Evolutionary conservation across 202 grass and related monocot genomes (phyloP), one percentile per base, ranked within the genome.

Genomic region (Carex arenaria): DNA sequence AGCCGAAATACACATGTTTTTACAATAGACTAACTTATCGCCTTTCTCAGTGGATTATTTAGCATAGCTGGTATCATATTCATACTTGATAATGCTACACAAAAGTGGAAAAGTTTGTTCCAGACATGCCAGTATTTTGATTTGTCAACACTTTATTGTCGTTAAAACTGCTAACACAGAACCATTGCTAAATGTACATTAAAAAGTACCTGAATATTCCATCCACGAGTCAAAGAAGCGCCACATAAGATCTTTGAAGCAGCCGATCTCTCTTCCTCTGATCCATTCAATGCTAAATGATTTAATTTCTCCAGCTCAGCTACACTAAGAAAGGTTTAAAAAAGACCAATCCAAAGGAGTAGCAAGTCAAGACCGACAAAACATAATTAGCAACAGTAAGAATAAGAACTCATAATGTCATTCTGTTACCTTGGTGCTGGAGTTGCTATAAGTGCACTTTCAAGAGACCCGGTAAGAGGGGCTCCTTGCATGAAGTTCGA

Each of bases 221-320:
- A 99, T 43, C 96, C 96, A 90, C 84, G 64, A 80, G 90, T 83
- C 86, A 99, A 89, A 84, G 96, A 89, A 82, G 91, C 96, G 30
- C 93, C 96, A 10, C 96, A 99, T 67, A 99, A 83, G 83, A 99
- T 99, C 81, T 88, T 99, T 80, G 96, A 91, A 85, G 96, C 93
- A 80, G 89, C 88, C 51, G 89, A 88, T 84, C 91, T 99, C 89
- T 99, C 93, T 85, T 96, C 89, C 34, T 96, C 91, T 74, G 93
- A 90, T 87, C 96, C 96, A 99, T 95, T 95, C 84, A 85, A 61
- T 85, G 84, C 86, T 77, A 99, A 84, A 75, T 92, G 82, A 59
- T 91, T 92, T 69, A 99, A 84, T 86, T 90, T 99, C 61, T 99
- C 91, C 81, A 99, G 77, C 89, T 95, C 96, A 15, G 45, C 67